Conservation (phyloP, 805 yeast species). For the Metschnikowia cerradonensis region DNA sequence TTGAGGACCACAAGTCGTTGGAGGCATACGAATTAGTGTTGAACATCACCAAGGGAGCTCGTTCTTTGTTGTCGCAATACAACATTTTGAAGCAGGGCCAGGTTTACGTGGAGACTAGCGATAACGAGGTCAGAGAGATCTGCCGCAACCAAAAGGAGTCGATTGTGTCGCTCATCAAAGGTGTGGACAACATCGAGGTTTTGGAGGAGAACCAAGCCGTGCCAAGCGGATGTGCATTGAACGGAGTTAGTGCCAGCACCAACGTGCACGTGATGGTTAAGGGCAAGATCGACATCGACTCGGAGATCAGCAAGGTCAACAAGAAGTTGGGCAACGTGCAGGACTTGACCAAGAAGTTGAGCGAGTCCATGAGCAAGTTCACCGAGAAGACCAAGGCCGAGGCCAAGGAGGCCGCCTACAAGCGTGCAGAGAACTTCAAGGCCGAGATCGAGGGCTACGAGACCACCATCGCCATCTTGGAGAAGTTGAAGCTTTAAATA, state of each 20-base stretch:
- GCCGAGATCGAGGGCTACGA: slow-evolving; percentile 92
- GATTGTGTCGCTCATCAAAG: slow-evolving; percentile 89
- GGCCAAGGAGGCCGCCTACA: slow-evolving; percentile 72
- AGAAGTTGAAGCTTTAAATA: slow-evolving; percentile 57
- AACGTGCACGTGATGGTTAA: slow-evolving; percentile 88
- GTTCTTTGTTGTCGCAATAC: slow-evolving; percentile 90
- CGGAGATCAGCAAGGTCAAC: slow-evolving; percentile 79
- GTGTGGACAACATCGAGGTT: slow-evolving; percentile 71
- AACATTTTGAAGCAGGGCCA: slow-evolving; percentile 84
- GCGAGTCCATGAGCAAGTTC: slow-evolving; percentile 78
- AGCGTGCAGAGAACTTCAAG: slow-evolving; percentile 60
- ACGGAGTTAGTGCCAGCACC: slow-evolving; percentile 73
- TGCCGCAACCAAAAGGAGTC: slow-evolving; percentile 73
- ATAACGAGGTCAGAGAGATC: slow-evolving; percentile 44
- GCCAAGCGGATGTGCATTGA: slow-evolving; percentile 89
- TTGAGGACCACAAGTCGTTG: slow-evolving; percentile 61
- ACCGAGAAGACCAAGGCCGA: slow-evolving; percentile 78
- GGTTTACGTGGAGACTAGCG: slow-evolving; percentile 71
- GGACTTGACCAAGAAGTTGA: slow-evolving; percentile 56
- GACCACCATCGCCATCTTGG: slow-evolving; percentile 79
- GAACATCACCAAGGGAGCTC: slow-evolving; percentile 82
- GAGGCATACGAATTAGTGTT: slow-evolving; percentile 79
- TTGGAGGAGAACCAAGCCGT: slow-evolving; percentile 52
- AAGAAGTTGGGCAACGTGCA: slow-evolving; percentile 68
- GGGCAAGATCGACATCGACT: slow-evolving; percentile 91